Percentiles rank a stretch among this genome's conserved stretches.
Evolutionary conservation across 306 rosid species (phyloP).

Genomic region (Casuarina glauca): DNA sequence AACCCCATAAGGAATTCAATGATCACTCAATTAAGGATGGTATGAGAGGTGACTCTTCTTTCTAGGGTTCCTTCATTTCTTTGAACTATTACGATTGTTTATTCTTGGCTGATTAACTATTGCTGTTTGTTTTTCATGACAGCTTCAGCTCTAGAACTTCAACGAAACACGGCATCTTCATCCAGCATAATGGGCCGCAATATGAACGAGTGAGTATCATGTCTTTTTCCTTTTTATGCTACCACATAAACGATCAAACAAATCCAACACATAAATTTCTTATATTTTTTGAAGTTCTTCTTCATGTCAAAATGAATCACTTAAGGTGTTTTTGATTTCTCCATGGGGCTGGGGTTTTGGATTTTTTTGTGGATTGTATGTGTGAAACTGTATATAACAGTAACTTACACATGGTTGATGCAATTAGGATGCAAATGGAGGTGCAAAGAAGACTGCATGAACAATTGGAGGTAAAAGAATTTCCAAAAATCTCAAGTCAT

Average conservation of each 20-base stretch:
- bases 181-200: slow-evolving; percentile 84
- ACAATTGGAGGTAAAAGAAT: slow-evolving; percentile 76
- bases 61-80: slow-evolving; percentile 54
- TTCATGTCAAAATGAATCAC: background rate
- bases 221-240: background rate
- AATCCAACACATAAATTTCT: background rate
- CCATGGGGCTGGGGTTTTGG: slow-evolving; percentile 26
- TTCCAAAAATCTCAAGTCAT: background rate
- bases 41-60: slow-evolving; percentile 65
- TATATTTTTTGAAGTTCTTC: background rate
- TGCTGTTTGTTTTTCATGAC: slow-evolving; percentile 9
- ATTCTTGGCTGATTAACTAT: background rate
- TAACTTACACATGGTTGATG: slow-evolving; percentile 73
- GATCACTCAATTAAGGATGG: slow-evolving; percentile 95
- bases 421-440: slow-evolving; percentile 98
- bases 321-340: slow-evolving; percentile 16
- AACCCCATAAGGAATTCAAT: slow-evolving; percentile 98
- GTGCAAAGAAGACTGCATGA: slow-evolving; percentile 98
- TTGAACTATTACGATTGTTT: background rate
- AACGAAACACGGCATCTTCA: slow-evolving; percentile 79
- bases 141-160: slow-evolving; percentile 87
- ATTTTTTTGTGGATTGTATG: slow-evolving; percentile 47
- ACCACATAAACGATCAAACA: slow-evolving; percentile 10
- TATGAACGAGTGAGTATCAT: slow-evolving; percentile 79
- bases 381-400: slow-evolving; percentile 47